These are phyloP conservation scores for Alternaria sp. DNA, from an alignment of 2,329 filamentous ascomycete genomes.

Conservation along the genomic window DNA sequence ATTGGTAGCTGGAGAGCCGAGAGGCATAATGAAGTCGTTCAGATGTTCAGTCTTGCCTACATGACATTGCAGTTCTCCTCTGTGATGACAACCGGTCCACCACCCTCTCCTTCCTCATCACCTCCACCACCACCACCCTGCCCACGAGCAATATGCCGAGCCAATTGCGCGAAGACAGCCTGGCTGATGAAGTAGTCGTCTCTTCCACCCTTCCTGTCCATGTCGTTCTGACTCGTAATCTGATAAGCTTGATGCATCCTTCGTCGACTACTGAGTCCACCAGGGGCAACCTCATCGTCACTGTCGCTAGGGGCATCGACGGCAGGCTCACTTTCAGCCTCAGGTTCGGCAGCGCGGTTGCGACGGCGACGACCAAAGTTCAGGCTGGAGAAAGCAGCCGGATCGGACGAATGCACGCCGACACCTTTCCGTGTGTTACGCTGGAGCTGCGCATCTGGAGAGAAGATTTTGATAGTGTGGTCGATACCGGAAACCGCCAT, in stretches of 20 bases:
- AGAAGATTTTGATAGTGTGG: conserved; percentile 72
- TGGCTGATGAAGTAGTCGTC: conserved; percentile 63
- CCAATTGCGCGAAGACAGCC: conserved; percentile 46
- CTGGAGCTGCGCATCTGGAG: conserved; percentile 64
- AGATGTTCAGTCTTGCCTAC: conserved; percentile 13
- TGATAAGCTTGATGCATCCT: conserved; percentile 66
- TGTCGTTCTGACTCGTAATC: conserved; percentile 68
- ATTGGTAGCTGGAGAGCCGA: not conserved
- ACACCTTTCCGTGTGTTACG: conserved; percentile 62
- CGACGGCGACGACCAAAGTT: conserved; percentile 33
- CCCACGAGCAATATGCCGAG: conserved; percentile 39
- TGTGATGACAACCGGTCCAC: conserved; percentile 32
- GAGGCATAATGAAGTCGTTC: not conserved
- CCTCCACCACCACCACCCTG: conserved; percentile 22
- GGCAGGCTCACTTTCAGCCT: conserved; percentile 1
- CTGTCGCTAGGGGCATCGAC: conserved; percentile 27
- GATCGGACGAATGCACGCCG: conserved; percentile 61
- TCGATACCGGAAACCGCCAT: conserved; percentile 72
- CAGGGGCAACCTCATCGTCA: conserved; percentile 48
- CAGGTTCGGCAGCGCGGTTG: not conserved
- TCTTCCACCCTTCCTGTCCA: conserved; percentile 63
- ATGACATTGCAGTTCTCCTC: conserved; percentile 42
- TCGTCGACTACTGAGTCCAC: conserved; percentile 62
- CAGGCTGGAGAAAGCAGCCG: conserved; percentile 50
- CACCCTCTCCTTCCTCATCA: conserved; percentile 30